These are phyloP conservation scores for Geranium brycei DNA, from an alignment of 345 rosid genomes.

Conservation along the genomic window DNA sequence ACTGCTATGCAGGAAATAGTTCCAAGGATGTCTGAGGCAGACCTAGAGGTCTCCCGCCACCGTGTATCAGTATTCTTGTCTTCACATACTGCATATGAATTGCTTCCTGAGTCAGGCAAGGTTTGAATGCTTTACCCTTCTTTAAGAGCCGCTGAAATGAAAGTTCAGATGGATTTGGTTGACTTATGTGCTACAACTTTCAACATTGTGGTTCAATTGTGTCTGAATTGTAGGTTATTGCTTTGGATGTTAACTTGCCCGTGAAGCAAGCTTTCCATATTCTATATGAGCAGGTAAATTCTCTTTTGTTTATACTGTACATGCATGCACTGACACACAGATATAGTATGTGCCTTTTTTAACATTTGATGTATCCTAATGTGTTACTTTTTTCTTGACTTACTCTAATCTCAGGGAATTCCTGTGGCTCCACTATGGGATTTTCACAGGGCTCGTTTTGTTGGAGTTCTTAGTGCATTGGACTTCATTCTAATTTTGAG, in stretches of 20 bases:
- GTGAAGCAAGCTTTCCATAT: conserved; percentile 98
- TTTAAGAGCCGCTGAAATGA: neutral
- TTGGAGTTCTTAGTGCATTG: conserved; percentile 57
- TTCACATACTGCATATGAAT: conserved; percentile 72
- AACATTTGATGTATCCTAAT: conserved; percentile 9
- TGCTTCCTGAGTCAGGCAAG: conserved; percentile 98
- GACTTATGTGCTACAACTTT: neutral
- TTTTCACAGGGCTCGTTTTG: conserved; percentile 43
- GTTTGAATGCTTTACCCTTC: conserved; percentile 38
- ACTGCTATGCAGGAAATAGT: conserved; percentile 32
- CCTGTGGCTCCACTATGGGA: conserved; percentile 75
- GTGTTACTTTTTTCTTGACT: conserved; percentile 15
- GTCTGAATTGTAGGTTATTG: conserved; percentile 54
- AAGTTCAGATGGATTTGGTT: neutral
- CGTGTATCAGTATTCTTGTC: conserved; percentile 58
- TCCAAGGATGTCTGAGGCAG: conserved; percentile 49
- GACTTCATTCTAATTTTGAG: conserved; percentile 61
- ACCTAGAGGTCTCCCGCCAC: conserved; percentile 61
- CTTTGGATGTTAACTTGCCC: conserved; percentile 83
- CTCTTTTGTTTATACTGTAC: neutral
- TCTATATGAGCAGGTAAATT: conserved; percentile 81
- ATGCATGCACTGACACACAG: neutral
- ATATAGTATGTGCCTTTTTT: neutral
- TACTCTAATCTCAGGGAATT: conserved; percentile 40
- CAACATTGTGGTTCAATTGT: neutral